Conservation (phyloP, 176 grass and related monocot species). For the Musa itinerans region DNA sequence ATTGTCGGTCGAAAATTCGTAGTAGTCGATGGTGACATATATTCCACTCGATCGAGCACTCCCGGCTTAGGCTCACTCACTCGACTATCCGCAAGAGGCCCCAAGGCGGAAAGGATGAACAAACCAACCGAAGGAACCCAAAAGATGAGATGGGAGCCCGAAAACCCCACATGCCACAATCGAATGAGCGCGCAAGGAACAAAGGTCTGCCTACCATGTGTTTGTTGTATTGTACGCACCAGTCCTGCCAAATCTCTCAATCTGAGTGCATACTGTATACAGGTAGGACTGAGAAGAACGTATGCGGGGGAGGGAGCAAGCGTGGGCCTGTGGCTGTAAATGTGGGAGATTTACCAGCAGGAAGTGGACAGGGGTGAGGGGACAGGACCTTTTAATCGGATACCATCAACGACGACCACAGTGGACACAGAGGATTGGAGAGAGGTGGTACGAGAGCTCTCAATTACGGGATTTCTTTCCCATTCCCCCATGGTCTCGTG, state of each 20-base stretch:
- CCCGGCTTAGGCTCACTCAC: background rate
- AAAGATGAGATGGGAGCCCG: background rate
- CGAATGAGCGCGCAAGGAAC: background rate
- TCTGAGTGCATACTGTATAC: background rate
- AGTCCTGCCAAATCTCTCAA: slow-evolving; percentile 30
- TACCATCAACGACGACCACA: slow-evolving; percentile 1
- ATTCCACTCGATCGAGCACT: slow-evolving; percentile 15
- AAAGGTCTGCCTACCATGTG: slow-evolving; percentile 12
- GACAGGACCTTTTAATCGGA: slow-evolving; percentile 14
- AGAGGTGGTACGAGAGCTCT: slow-evolving; percentile 11
- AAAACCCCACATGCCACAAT: slow-evolving; percentile 15
- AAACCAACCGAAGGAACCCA: background rate
- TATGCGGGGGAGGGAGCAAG: background rate
- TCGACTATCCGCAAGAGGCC: slow-evolving; percentile 2
- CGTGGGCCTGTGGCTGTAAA: slow-evolving; percentile 17
- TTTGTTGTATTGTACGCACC: slow-evolving; percentile 12
- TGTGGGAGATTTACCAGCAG: slow-evolving; percentile 25
- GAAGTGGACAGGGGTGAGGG: slow-evolving; percentile 11
- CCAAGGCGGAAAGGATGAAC: slow-evolving; percentile 15
- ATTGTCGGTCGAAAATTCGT: background rate
- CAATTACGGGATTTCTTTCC: slow-evolving; percentile 9
- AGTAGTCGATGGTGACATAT: background rate
- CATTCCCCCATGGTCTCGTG: slow-evolving; percentile 6
- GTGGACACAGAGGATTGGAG: slow-evolving; percentile 8
- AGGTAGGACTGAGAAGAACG: slow-evolving; percentile 1